Conservation (phyloP, 768 basidiomycete genomes). For the Naganishia friedmannii region DNA sequence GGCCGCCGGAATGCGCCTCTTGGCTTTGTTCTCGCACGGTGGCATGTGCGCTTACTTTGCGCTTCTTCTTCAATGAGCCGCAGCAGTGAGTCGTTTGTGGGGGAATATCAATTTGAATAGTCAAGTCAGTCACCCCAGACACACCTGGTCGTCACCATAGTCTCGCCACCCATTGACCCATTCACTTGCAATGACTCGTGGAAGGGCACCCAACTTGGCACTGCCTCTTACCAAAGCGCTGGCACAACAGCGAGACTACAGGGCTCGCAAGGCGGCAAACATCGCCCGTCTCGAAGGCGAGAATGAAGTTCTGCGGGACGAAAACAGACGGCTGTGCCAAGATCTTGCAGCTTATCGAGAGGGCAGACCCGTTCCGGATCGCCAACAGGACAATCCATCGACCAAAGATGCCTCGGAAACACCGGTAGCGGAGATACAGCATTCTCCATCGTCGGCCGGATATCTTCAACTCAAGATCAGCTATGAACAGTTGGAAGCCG, state of each 20-base stretch:
- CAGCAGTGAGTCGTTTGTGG: too few species aligned
- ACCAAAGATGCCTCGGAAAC: background rate
- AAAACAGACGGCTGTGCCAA: background rate
- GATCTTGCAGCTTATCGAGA: background rate
- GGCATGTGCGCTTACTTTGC: too few species aligned
- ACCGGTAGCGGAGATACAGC: background rate
- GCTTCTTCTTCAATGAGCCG: too few species aligned
- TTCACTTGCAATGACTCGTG: constrained; percentile 20
- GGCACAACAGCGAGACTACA: constrained; percentile 32
- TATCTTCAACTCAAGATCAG: constrained; percentile 1
- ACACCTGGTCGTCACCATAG: background rate
- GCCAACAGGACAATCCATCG: background rate
- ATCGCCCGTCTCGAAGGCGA: constrained; percentile 19
- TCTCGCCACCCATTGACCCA: background rate
- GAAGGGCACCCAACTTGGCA: constrained; percentile 28
- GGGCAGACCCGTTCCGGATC: background rate
- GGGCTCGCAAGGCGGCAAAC: constrained; percentile 28
- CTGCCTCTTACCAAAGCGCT: constrained; percentile 30
- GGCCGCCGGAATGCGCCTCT: too few species aligned
- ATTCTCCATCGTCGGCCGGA: background rate
- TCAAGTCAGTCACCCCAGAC: background rate
- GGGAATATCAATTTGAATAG: constrained; percentile 1
- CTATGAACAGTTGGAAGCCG: constrained; percentile 12
- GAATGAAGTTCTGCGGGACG: constrained; percentile 11
- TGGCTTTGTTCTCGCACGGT: too few species aligned